These are phyloP conservation scores for Tylopilus subfusipes DNA, from an alignment of 768 basidiomycete species.

Conservation along the genomic window DNA sequence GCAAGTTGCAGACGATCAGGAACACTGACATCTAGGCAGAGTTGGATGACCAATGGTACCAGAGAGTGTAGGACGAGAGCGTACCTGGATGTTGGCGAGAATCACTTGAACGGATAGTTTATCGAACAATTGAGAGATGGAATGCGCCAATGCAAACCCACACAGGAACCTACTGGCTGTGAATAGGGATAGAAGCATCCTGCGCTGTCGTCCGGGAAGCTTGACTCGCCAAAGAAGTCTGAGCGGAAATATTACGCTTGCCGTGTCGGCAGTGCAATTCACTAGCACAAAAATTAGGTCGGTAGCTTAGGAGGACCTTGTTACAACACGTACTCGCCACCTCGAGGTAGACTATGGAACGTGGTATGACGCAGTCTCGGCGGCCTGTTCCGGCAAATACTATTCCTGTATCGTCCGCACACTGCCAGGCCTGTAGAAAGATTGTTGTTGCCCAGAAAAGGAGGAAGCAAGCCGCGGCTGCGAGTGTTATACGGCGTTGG, in stretches of 20 bases:
- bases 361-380: background rate
- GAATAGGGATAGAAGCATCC: conserved; percentile 15
- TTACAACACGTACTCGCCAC: background rate
- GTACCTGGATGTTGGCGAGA: background rate
- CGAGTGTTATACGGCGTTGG: background rate
- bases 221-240: conserved; percentile 14
- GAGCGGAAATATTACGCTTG: background rate
- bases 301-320: too few relatives aligned
- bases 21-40: background rate
- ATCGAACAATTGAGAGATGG: background rate
- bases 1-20: conserved; percentile 11
- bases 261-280: conserved; percentile 1
- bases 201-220: conserved; percentile 13
- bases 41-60: background rate
- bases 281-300: background rate
- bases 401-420: background rate
- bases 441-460: conserved; percentile 5
- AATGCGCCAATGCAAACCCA: background rate
- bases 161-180: conserved; percentile 7
- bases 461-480: background rate
- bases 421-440: conserved; percentile 10
- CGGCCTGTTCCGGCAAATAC: background rate
- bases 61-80: background rate
- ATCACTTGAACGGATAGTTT: background rate
- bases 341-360: conserved; percentile 1